phyloP scores from a whole-genome alignment of 768 basidiomycete genomes.

The Inosperma sp. region DNA sequence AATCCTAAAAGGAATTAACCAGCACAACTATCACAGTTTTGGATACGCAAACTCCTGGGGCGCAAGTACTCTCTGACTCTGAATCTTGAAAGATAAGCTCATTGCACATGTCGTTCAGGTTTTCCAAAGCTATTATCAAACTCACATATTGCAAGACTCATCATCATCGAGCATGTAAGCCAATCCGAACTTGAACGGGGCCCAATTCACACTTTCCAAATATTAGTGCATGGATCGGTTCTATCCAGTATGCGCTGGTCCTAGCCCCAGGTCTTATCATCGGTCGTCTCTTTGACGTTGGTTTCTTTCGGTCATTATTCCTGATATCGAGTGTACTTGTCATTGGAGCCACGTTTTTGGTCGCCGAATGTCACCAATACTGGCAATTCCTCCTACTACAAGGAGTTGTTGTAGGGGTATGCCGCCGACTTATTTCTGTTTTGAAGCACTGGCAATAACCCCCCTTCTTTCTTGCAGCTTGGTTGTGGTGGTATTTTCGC shows the following conservation, averaged over 20 bases:
- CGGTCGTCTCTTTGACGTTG: constrained; percentile 71
- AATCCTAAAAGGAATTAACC: not conserved
- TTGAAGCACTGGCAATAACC: too few species aligned
- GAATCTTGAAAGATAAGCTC: not conserved
- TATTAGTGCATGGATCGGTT: constrained; percentile 80
- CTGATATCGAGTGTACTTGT: constrained; percentile 46
- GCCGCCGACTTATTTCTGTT: too few species aligned
- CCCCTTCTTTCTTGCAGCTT: constrained; percentile 13
- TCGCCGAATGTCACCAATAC: constrained; percentile 63
- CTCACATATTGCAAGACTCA: constrained; percentile 41
- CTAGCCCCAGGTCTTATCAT: constrained; percentile 58
- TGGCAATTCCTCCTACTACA: constrained; percentile 79
- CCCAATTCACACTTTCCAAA: not conserved
- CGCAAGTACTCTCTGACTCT: constrained; percentile 36
- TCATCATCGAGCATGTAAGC: constrained; percentile 61
- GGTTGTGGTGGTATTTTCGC: constrained; percentile 20
- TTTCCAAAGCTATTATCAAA: constrained; percentile 66
- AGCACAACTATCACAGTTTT: constrained; percentile 42
- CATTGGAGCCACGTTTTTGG: constrained; percentile 53
- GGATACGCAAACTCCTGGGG: constrained; percentile 75
- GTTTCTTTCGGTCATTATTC: constrained; percentile 53
- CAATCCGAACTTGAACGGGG: not conserved
- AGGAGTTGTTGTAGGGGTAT: constrained; percentile 60
- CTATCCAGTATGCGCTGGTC: constrained; percentile 58
- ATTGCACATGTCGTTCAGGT: constrained; percentile 22